Percentiles rank a stretch among this genome's conserved stretches.
Evolutionary conservation across 2,329 filamentous ascomycete genomes (phyloP).

Genomic region (Rosellinia necatrix): DNA sequence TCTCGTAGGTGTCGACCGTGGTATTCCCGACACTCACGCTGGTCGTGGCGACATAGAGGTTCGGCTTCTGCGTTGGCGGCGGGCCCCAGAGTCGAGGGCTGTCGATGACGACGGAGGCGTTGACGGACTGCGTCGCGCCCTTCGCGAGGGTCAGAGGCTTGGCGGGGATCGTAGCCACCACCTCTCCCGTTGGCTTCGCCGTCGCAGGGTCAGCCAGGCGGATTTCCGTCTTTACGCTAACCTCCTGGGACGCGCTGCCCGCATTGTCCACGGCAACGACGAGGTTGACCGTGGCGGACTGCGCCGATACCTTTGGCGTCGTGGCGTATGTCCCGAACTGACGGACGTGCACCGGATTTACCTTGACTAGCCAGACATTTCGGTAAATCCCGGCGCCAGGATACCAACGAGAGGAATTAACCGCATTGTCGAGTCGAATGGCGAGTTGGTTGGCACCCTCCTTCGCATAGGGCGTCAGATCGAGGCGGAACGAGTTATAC

Average conservation of each 20-base stretch:
- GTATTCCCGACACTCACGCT: constrained; percentile 37
- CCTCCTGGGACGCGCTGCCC: constrained; percentile 35
- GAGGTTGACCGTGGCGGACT: constrained; percentile 51
- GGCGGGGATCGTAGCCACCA: constrained; percentile 44
- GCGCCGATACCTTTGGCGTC: constrained; percentile 48
- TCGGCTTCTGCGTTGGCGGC: constrained; percentile 49
- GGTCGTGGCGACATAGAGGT: constrained; percentile 54
- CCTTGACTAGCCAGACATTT: constrained; percentile 58
- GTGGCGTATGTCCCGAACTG: constrained; percentile 57
- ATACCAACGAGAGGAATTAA: constrained; percentile 57
- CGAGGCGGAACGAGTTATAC: constrained; percentile 56
- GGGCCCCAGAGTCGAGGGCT: constrained; percentile 56
- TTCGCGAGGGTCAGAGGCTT: constrained; percentile 37
- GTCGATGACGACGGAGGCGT: constrained; percentile 41
- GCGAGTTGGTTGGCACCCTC: constrained; percentile 49
- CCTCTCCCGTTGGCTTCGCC: constrained; percentile 35
- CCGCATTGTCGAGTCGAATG: constrained; percentile 55
- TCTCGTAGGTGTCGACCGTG: constrained; percentile 52
- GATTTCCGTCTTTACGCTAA: constrained; percentile 49
- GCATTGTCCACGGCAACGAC: constrained; percentile 53
- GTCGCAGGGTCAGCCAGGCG: constrained; percentile 44
- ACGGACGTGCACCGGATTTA: constrained; percentile 50
- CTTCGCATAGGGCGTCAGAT: constrained; percentile 51
- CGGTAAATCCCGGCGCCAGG: constrained; percentile 59
- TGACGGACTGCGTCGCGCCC: constrained; percentile 41